A percentile compares a stretch with the other conserved stretches of the same genome.
These are phyloP conservation scores for Taphrina communis DNA, from an alignment of 1,139 yeast genomes.

Conservation along the genomic window DNA sequence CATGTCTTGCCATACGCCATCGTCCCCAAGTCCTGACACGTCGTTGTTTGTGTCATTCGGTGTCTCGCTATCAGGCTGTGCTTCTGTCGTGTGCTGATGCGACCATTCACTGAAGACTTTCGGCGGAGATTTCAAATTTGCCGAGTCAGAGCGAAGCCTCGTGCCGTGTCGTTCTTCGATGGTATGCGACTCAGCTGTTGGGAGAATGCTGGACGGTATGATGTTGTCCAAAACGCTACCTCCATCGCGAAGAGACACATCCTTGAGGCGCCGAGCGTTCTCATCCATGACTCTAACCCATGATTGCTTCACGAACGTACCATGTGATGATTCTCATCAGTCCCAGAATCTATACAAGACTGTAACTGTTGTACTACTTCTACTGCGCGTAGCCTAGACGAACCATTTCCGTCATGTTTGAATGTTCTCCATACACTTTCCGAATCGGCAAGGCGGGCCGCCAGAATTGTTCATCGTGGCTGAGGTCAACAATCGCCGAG, in stretches of 20 bases:
- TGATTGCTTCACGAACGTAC: background rate
- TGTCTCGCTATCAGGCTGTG: background rate
- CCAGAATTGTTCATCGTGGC: too few species aligned
- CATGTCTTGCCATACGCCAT: conserved; percentile 64
- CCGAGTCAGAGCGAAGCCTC: background rate
- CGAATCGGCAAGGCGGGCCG: too few species aligned
- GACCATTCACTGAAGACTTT: conserved; percentile 39
- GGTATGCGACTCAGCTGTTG: background rate
- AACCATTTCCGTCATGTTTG: too few species aligned
- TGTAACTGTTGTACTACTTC: too few species aligned
- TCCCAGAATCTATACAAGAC: too few species aligned
- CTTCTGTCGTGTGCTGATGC: conserved; percentile 23
- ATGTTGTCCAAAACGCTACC: conserved; percentile 1
- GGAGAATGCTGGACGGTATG: background rate
- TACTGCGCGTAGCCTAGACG: too few species aligned
- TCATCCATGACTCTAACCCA: background rate
- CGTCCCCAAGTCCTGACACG: conserved; percentile 46
- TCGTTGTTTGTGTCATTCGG: background rate
- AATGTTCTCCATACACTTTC: too few species aligned
- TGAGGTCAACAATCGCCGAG: too few species aligned
- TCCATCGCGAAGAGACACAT: background rate
- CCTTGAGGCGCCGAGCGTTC: conserved; percentile 1
- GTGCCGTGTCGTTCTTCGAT: conserved; percentile 16
- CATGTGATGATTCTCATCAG: too few species aligned
- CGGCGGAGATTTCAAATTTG: background rate